Evolutionary conservation across 2,329 filamentous ascomycete genomes (phyloP).

Genomic region (Sporothrix sp.): DNA sequence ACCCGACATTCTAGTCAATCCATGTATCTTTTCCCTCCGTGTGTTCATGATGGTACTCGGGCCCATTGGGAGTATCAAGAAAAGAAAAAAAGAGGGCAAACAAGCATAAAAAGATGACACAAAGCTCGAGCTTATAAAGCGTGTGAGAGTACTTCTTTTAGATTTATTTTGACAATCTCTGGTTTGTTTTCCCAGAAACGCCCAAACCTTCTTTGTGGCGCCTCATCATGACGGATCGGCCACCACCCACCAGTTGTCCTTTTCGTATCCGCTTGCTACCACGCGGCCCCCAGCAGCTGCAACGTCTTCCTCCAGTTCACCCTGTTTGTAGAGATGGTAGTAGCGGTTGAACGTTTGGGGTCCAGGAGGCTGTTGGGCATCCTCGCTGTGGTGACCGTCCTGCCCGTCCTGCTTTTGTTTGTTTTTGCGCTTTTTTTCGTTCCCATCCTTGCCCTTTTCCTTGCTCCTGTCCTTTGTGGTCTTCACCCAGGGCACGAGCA

Average conservation of each 20-base stretch:
- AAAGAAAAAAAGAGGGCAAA: too few species aligned
- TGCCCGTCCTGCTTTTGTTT: conserved; percentile 3
- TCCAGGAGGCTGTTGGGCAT: conserved; percentile 6
- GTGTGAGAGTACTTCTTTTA: too few species aligned
- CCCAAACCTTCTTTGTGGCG: too few species aligned
- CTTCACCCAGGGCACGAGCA: conserved; percentile 86
- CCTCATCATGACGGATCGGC: conserved; percentile 23
- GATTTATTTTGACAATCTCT: too few species aligned
- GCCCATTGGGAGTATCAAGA: too few species aligned
- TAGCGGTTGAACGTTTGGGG: conserved; percentile 71
- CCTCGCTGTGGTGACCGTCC: neutral
- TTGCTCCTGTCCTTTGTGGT: conserved; percentile 13
- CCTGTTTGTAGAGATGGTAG: conserved; percentile 83
- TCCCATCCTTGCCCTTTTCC: neutral
- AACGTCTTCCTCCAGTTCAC: conserved; percentile 78
- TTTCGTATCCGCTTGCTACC: conserved; percentile 79
- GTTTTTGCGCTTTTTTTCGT: neutral
- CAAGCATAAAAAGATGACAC: too few species aligned
- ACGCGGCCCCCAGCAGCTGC: conserved; percentile 63
- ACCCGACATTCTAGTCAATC: too few species aligned
- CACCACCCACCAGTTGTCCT: conserved; percentile 97
- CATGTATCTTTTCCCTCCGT: too few species aligned
- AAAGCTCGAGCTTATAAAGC: too few species aligned
- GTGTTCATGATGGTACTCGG: too few species aligned
- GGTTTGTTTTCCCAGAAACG: too few species aligned